Evolutionary conservation across 192 early-diverging fungal genomes (phyloP), one percentile per base, ranked within the genome.

Genomic region (Coemansia erecta): DNA sequence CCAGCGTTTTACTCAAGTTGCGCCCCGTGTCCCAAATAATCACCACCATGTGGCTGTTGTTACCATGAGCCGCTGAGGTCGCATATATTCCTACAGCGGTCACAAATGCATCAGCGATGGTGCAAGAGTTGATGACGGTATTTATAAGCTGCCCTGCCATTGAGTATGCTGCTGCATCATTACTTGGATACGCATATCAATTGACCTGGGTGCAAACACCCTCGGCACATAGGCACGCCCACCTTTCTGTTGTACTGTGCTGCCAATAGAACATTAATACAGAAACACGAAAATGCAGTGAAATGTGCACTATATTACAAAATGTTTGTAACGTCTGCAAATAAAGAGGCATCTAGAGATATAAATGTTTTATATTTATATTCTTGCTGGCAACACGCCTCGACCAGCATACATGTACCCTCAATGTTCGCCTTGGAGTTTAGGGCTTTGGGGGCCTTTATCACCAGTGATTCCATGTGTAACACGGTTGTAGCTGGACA

Each of bases 381-480:
- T n/a, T n/a, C n/a, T n/a, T n/a, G n/a, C n/a, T n/a, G 61, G 31
- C 83, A 60, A 58, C 93, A 93, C 18, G 85, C 88, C 15, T 86
- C 80, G 19, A 98, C 85, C 18, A 96, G 82, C 54, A 88, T 90
- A 47, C 78, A 71, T 3, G 95, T 98, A 43, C 95, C 95, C 8
- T 91, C 88, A 22, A 94, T 87, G 63, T 93, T 93, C 64, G 91
- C 87, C 22, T 73, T 82, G 37, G 88, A 89, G 76, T 86, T 90
- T 63, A 88, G 81, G 17, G 88, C 84, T 37, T 82, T 79, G 44
- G 80, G 80, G 2, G 87, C 81, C 60, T 87, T 87, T 69, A 90
- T 87, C 48, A 89, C 80, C 4, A 93, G 93, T 0, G 92, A 93
- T 2, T 93, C 95, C 0, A 92, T 93, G 77, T 98, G 93, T 73